Base-by-base conservation (phyloP, 2,329 filamentous ascomycete species). In the Zymoseptoria tritici region DNA sequence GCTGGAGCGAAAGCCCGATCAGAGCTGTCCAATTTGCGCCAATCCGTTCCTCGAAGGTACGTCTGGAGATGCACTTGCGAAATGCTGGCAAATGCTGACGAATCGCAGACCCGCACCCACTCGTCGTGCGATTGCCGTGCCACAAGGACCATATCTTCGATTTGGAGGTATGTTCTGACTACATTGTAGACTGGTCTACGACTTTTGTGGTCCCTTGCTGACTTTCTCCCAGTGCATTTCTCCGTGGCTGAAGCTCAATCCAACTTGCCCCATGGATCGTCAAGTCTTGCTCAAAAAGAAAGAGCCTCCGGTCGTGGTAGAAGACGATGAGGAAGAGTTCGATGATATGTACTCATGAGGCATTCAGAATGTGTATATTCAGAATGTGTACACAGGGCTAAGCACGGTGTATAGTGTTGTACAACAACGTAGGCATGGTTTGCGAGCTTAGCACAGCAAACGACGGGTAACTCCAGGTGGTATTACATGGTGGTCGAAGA, bases 181-280 rank as follows among this genome's bases (percentile, higher is more conserved):
- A n/a, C 36, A 46, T 46, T 42, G 11, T 16, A 46, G 13, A 46
- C 16, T n/a, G 11, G 4, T n/a, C 36, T 46, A 16, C 13, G 13
- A n/a, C 36, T 16, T 46, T 16, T n/a, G 13, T n/a, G 36, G 4
- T 42, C 13, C 13, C 36, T 16, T 46, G 36, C 36, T 46, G 16
- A 46, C 36, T 13, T n/a, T 16, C 5, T 6, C 13, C 1, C 16
- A 46, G 66, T 87, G 85, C 71, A 83, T 87, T 62, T 74, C 79
- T 60, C 84, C 85, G 0, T 87, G 85, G 85, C 72, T 87, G 63
- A 80, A 85, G 64, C 75, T 87, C 58, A 82, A 85, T 63, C 81
- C 83, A 8, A 86, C 84, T 20, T 87, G 84, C 73, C 84, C 84
- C 19, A 75, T 87, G 54, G 84, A 86, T 69, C 78, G 85, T 55